Base-by-base conservation (phyloP, 345 rosid species). In the Salix viminalis region DNA sequence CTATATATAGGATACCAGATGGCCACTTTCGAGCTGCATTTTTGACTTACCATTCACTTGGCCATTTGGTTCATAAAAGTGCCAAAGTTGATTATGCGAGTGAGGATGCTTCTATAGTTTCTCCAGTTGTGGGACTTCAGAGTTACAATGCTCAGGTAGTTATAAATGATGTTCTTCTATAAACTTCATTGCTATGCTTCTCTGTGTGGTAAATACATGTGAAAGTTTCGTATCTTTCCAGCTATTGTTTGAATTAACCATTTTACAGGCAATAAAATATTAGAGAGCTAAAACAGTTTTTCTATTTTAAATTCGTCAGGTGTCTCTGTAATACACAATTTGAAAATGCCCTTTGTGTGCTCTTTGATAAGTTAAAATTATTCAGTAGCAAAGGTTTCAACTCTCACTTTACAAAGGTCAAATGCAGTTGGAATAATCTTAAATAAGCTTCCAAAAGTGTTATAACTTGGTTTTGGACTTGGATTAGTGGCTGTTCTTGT, bases 1-100 rank as follows among this genome's bases (percentile, higher is more conserved):
- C 92, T 16, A 89, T 89, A 54, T 89, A 89, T 74, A 81, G 85
- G 84, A 89, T 89, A 74, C 92, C 92, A n/a, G 88, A 87, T 73
- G 89, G 90, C 52, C 86, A 75, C 71, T 83, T 89, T 12, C 90
- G 86, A 64, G 87, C 92, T 67, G 90, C 90, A 13, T 89, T 89
- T 82, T 82, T 89, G 79, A 89, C 90, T 23, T 89, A 85, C 44
- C 92, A 89, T 77, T 89, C 92, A 23, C 87, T 87, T 3, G 86
- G 89, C 62, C 88, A 87, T 79, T 71, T 84, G 70, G 78, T 82
- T 70, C 71, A 15, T 52, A 81, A 87, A 80, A 74, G 79, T 37
- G 18, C 77, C 28, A 70, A 80, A 50, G 71, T 68, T 48, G 80
- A 83, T 71, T 69, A 75, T 60, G 61, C 74, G 48, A 71, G 71